phyloP scores from a whole-genome alignment of 2,329 filamentous ascomycete genomes.

The Aspergillus pseudoglaucus region DNA sequence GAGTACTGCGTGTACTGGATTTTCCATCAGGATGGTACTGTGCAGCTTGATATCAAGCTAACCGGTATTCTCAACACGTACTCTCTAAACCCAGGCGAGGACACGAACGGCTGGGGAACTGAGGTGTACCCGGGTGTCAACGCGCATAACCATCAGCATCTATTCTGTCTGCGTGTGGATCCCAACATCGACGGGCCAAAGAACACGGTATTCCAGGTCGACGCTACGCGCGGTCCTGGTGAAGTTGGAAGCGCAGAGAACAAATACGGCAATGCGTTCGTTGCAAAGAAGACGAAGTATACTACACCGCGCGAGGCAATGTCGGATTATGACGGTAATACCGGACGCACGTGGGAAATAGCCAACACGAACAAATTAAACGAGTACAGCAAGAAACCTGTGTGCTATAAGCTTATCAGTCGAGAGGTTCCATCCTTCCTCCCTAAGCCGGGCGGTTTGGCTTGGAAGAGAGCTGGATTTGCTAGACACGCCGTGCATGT shows the following conservation, averaged over 20 bases:
- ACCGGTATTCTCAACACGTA: constrained; percentile 94
- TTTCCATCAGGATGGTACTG: constrained; percentile 85
- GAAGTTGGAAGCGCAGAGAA: constrained; percentile 77
- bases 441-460: constrained; percentile 72
- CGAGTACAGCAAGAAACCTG: constrained; percentile 76
- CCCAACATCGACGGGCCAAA: constrained; percentile 77
- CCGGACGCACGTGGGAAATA: constrained; percentile 84
- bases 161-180: constrained; percentile 86
- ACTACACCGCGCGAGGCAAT: constrained; percentile 61
- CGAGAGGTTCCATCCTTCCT: constrained; percentile 72
- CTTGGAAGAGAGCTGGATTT: constrained; percentile 86
- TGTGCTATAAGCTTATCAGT: constrained; percentile 83
- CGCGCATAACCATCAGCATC: constrained; percentile 91
- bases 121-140: constrained; percentile 88
- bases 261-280: constrained; percentile 85
- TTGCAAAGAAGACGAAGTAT: constrained; percentile 74
- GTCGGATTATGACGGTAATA: constrained; percentile 75
- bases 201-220: constrained; percentile 80
- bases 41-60: constrained; percentile 85
- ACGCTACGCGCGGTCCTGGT: constrained; percentile 63
- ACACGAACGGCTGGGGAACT: constrained; percentile 80
- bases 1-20: constrained; percentile 87
- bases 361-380: constrained; percentile 78
- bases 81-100: constrained; percentile 69
- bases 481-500: constrained; percentile 82